Conservation (phyloP, 2,329 filamentous ascomycete species). For the Verticillium klebahnii region DNA sequence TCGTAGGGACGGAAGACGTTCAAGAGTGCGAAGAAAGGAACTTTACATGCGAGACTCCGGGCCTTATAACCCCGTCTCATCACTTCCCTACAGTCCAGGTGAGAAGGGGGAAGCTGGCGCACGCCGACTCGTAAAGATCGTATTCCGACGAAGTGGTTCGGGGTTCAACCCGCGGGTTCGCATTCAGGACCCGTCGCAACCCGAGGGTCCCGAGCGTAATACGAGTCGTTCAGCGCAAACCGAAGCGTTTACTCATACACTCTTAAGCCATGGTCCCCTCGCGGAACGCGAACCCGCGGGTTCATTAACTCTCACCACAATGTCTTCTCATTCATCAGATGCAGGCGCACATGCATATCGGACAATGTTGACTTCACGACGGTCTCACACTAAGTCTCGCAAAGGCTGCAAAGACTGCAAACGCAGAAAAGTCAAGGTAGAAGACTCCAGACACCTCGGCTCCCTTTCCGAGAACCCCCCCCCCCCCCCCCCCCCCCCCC, state of each 20-base stretch:
- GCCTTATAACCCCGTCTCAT: too few relatives aligned
- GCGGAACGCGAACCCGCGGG: slow-evolving; percentile 5
- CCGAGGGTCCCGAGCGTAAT: neutral
- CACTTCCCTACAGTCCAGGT: too few relatives aligned
- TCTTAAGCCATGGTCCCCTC: neutral
- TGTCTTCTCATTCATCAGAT: neutral
- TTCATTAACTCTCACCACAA: neutral
- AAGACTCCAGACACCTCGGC: neutral
- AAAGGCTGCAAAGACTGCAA: slow-evolving; percentile 26
- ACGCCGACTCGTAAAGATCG: neutral
- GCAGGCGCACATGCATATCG: slow-evolving; percentile 12
- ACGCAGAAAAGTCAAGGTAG: slow-evolving; percentile 26
- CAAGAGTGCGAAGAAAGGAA: too few relatives aligned
- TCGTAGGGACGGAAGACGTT: too few relatives aligned
- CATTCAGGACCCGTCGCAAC: neutral
- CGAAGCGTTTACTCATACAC: neutral
- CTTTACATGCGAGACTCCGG: too few relatives aligned
- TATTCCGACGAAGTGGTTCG: neutral
- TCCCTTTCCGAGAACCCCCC: neutral
- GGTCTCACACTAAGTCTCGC: slow-evolving; percentile 25
- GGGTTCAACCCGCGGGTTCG: neutral
- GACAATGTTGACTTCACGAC: neutral
- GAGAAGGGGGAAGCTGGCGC: too few relatives aligned
- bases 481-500: neutral
- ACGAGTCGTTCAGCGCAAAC: neutral